phyloP scores from a whole-genome alignment of 805 yeast species.

The Starmerella khaoyaiensis region DNA sequence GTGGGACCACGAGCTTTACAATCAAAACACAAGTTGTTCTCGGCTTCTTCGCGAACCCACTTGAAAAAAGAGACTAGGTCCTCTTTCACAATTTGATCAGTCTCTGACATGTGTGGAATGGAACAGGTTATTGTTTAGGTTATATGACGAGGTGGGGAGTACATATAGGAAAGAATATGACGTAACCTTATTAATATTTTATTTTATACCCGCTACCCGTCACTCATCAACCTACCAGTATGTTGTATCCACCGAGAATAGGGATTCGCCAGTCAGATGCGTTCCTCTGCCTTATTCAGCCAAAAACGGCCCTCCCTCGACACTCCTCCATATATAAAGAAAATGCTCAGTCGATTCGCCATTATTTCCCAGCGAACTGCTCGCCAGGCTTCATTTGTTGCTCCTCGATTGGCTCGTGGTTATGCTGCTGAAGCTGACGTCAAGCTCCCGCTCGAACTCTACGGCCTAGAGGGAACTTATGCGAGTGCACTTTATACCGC shows the following conservation, averaged over 20 bases:
- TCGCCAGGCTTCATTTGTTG: conserved; percentile 11
- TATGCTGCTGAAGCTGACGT: conserved; percentile 50
- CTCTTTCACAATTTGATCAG: conserved; percentile 36
- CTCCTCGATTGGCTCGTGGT: conserved; percentile 15
- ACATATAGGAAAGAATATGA: not conserved
- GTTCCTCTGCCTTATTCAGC: conserved; percentile 11
- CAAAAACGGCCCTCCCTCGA: conserved; percentile 1
- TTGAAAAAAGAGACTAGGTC: conserved; percentile 54
- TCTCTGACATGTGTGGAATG: conserved; percentile 8
- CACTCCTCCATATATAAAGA: not conserved
- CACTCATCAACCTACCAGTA: too few species aligned
- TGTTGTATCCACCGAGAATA: too few species aligned
- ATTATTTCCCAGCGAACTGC: conserved; percentile 12
- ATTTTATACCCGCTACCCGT: too few species aligned
- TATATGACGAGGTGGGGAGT: not conserved
- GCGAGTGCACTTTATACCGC: conserved; percentile 92
- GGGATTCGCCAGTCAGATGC: conserved; percentile 12
- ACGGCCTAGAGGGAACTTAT: conserved; percentile 92
- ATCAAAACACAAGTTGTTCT: conserved; percentile 77
- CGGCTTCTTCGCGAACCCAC: conserved; percentile 49
- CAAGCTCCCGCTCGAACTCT: conserved; percentile 78
- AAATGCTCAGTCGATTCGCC: conserved; percentile 17
- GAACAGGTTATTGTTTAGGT: not conserved
- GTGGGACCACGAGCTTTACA: conserved; percentile 91
- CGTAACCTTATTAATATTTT: too few species aligned